phyloP scores from a whole-genome alignment of 2,329 filamentous ascomycete species.

The Hymenoscyphus repandus region DNA sequence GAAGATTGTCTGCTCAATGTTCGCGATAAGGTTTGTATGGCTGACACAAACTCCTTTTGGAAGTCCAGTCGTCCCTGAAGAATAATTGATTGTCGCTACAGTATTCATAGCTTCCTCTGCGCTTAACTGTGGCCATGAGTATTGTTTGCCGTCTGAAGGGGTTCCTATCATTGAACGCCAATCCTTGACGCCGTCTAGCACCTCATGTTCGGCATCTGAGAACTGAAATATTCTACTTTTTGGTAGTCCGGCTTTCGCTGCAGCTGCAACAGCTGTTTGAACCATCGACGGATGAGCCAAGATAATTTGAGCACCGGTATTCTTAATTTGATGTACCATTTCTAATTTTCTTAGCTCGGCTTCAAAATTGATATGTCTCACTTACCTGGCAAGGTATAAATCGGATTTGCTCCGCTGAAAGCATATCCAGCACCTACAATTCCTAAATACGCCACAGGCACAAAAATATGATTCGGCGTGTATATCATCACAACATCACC shows the following conservation, averaged over 20 bases:
- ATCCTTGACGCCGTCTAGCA: constrained; percentile 42
- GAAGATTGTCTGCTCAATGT: constrained; percentile 42
- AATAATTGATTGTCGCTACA: constrained; percentile 65
- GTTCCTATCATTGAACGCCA: constrained; percentile 58
- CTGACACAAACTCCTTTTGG: constrained; percentile 72
- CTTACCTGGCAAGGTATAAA: constrained; percentile 43
- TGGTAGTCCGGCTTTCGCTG: constrained; percentile 37
- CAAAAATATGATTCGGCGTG: constrained; percentile 49
- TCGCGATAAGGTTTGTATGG: constrained; percentile 22
- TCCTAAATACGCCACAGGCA: constrained; percentile 49
- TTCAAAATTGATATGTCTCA: constrained; percentile 9
- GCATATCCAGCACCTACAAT: constrained; percentile 47
- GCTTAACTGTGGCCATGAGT: constrained; percentile 31
- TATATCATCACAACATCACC: constrained; percentile 50
- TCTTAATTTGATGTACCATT: constrained; percentile 45
- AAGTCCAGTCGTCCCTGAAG: constrained; percentile 72
- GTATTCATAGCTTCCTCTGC: constrained; percentile 4
- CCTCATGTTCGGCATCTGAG: constrained; percentile 35
- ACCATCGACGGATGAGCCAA: constrained; percentile 45
- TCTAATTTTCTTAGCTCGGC: constrained; percentile 32
- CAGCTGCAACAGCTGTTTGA: constrained; percentile 39
- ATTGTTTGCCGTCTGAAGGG: constrained; percentile 47
- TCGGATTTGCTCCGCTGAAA: constrained; percentile 51
- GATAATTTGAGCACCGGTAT: constrained; percentile 44
- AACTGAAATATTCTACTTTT: constrained; percentile 43